Conservation (phyloP, 805 yeast species). For the Saccharomyces kudriavzevii region DNA sequence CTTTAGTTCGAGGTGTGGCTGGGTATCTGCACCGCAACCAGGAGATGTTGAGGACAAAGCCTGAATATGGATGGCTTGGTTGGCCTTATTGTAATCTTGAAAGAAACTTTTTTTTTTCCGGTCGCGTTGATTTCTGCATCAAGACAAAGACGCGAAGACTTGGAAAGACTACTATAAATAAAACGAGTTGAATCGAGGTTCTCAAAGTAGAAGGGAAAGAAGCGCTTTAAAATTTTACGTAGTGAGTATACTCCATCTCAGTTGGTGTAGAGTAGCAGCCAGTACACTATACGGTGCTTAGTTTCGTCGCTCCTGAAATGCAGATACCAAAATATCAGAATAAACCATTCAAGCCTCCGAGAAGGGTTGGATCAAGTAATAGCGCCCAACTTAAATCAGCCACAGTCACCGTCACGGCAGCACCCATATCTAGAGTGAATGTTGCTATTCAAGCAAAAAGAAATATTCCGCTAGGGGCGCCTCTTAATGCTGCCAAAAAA, state of each 20-base stretch:
- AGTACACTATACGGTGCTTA: not conserved
- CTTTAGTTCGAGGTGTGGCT: no score
- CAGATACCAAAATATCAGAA: constrained; percentile 28
- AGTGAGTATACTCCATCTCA: not conserved
- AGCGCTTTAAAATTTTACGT: not conserved
- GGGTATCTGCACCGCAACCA: no score
- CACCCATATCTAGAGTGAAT: not conserved
- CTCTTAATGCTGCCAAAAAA: not conserved
- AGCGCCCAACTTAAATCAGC: not conserved
- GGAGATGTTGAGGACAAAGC: not conserved
- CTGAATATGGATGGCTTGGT: not conserved
- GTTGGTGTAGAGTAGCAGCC: not conserved
- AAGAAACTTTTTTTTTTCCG: not conserved
- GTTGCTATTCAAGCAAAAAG: not conserved
- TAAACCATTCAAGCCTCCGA: constrained; percentile 49
- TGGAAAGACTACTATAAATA: not conserved
- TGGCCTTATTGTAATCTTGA: not conserved
- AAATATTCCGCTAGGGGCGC: not conserved
- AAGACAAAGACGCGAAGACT: not conserved
- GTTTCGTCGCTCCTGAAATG: constrained; percentile 6
- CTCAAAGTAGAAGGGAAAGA: not conserved
- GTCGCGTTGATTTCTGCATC: not conserved
- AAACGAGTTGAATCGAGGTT: not conserved
- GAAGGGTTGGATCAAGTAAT: constrained; percentile 14
- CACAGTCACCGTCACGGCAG: not conserved